Percentiles rank a stretch among this genome's conserved stretches.
These are phyloP conservation scores for Neurospora sp. DNA, from an alignment of 495 filamentous ascomycete species.

Conservation along the genomic window DNA sequence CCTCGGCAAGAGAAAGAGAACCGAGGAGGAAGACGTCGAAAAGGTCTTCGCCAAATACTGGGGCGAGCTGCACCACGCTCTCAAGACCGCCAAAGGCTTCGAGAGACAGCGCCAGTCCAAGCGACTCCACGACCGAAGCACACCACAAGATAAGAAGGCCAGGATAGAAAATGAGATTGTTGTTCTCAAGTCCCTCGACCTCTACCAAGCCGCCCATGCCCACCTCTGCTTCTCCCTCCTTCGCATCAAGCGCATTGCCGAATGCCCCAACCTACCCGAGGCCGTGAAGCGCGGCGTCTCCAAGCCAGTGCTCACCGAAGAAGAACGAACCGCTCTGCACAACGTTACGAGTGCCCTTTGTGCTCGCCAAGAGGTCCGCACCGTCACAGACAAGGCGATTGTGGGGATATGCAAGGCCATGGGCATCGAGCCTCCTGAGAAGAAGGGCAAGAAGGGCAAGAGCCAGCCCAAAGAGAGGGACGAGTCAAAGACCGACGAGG, in stretches of 20 bases:
- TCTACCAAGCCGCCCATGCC: constrained; percentile 50
- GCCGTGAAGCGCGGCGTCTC: constrained; percentile 40
- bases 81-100: constrained; percentile 77
- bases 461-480: constrained; percentile 6
- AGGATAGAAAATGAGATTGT: constrained; percentile 64
- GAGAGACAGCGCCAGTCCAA: constrained; percentile 82
- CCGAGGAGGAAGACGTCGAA: constrained; percentile 27
- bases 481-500: constrained; percentile 2
- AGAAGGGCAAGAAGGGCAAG: constrained; percentile 19
- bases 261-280: constrained; percentile 33
- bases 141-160: constrained; percentile 38
- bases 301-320: constrained; percentile 37
- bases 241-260: constrained; percentile 60
- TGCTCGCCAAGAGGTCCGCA: constrained; percentile 65
- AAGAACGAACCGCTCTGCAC: constrained; percentile 36
- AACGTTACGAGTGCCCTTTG: constrained; percentile 79
- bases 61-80: constrained; percentile 50
- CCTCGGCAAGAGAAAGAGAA: constrained; percentile 34
- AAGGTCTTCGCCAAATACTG: constrained; percentile 49
- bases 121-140: constrained; percentile 55
- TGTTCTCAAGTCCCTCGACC: constrained; percentile 64
- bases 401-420: constrained; percentile 51
- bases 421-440: constrained; percentile 43
- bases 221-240: constrained; percentile 69
- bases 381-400: constrained; percentile 52